Percentiles rank a stretch among this genome's conserved stretches.
Conservation (phyloP, 2,329 filamentous ascomycete species). For the Graphium sp. region DNA sequence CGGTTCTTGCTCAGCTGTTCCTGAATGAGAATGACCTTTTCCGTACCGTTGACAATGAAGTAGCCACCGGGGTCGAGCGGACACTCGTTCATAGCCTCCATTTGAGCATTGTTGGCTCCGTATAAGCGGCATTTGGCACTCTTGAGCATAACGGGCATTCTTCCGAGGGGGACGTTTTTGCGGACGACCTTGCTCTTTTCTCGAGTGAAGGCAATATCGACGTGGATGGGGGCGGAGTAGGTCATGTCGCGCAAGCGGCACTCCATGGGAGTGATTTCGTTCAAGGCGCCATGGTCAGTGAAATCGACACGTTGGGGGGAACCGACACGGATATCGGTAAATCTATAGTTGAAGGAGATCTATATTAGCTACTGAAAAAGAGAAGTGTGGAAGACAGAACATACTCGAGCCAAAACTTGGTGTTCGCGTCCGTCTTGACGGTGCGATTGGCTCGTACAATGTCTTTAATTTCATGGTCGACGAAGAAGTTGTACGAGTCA, state of each 20-base stretch:
- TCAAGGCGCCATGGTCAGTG: constrained; percentile 52
- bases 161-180: constrained; percentile 65
- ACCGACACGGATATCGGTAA: constrained; percentile 79
- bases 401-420: constrained; percentile 73
- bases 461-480: constrained; percentile 91
- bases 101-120: constrained; percentile 69
- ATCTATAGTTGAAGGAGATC: constrained; percentile 18
- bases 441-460: constrained; percentile 84
- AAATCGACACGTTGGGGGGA: constrained; percentile 64
- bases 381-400: constrained; percentile 4
- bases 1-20: constrained; percentile 98
- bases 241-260: constrained; percentile 93
- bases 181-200: constrained; percentile 61
- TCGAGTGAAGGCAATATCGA: constrained; percentile 81
- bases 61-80: constrained; percentile 93
- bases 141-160: constrained; percentile 92
- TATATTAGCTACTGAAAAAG: constrained; percentile 1
- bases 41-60: constrained; percentile 92
- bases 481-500: constrained; percentile 97
- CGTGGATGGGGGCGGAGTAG: constrained; percentile 87
- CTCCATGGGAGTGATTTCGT: constrained; percentile 82
- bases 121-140: constrained; percentile 84
- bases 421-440: constrained; percentile 83
- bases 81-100: constrained; percentile 89
- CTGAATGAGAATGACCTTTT: constrained; percentile 97